Evolutionary conservation across 1,284 basidiomycete species (phyloP), one percentile per base, ranked within the genome.

Genomic region (Boletus mariae): DNA sequence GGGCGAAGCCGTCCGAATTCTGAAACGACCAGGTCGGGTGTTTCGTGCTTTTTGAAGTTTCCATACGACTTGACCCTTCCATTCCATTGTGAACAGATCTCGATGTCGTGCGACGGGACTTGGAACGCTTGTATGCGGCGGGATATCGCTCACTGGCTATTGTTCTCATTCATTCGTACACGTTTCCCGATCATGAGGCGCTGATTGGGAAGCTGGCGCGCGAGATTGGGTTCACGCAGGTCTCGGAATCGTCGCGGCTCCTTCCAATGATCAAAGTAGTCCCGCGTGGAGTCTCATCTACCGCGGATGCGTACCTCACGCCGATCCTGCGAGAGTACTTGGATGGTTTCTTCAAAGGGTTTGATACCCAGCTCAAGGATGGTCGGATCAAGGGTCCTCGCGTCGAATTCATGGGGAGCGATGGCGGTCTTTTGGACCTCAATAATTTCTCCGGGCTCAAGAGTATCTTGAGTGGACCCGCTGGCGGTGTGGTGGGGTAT

Each of bases 181-280:
- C 94, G 1, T 95, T 80, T 67, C 91, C 92, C 0, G 77, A 82
- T 12, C 92, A 94, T 63, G 94, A 98, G 69, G 73, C 77, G 4
- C 71, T 81, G 35, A 73, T 98, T 23, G 92, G 87, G 12, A 73
- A 76, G 2, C 68, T 97, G 34, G 93, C 96, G 3, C 78, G 83
- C 44, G 77, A 81, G 48, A 65, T 94, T 12, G 94, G 95, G 15
- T 98, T 98, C 71, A 76, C 75, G 3, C 92, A 97, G 53, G 83
- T 98, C 59, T 96, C 93, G 5, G 83, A 93, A 59, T 96, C 93
- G 0, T 88, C 91, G 2, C 83, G 88, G 58, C 80, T 98, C 8
- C 82, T 94, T 51, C 91, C 96, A 2, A 95, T 96, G 92, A 95
- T 97, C 74, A 92, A 92, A 71, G 90, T 97, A 80, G 92, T 98